A percentile compares a stretch with the other conserved stretches of the same genome.
Evolutionary conservation across 805 yeast species (phyloP).

Genomic region (Pichia cephalocereana): DNA sequence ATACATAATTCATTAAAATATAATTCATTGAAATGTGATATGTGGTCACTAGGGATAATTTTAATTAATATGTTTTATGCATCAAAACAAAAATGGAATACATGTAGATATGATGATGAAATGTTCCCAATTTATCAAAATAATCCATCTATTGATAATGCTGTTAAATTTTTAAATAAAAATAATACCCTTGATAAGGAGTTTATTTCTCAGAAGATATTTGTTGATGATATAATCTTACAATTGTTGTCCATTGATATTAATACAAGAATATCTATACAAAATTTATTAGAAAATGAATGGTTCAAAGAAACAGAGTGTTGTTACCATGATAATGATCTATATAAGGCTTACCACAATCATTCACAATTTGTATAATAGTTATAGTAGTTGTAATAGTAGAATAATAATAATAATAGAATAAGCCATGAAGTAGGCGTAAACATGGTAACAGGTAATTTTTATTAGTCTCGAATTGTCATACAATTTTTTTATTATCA

Average conservation of each 20-base stretch:
- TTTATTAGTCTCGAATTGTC: too few species aligned
- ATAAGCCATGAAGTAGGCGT: too few species aligned
- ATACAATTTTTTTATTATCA: too few species aligned
- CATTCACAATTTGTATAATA: not conserved
- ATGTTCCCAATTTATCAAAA: not conserved
- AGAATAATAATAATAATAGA: too few species aligned
- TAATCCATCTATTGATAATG: not conserved
- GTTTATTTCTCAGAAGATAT: not conserved
- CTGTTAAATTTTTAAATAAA: not conserved
- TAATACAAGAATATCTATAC: not conserved
- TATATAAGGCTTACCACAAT: not conserved
- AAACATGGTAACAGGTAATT: too few species aligned
- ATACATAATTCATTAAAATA: slow-evolving; percentile 28
- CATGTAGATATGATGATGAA: slow-evolving; percentile 2
- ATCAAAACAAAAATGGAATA: slow-evolving; percentile 6
- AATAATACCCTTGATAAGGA: not conserved
- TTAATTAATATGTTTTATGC: slow-evolving; percentile 25
- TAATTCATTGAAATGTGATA: slow-evolving; percentile 33
- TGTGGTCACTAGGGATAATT: slow-evolving; percentile 44
- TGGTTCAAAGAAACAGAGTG: not conserved
- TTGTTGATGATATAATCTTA: not conserved
- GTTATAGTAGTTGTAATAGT: too few species aligned
- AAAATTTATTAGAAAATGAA: not conserved
- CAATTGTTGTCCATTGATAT: slow-evolving; percentile 1
- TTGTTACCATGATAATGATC: not conserved